Evolutionary conservation across 257 asterid genomes (phyloP).

Genomic region (Capsicum rhomboideum): DNA sequence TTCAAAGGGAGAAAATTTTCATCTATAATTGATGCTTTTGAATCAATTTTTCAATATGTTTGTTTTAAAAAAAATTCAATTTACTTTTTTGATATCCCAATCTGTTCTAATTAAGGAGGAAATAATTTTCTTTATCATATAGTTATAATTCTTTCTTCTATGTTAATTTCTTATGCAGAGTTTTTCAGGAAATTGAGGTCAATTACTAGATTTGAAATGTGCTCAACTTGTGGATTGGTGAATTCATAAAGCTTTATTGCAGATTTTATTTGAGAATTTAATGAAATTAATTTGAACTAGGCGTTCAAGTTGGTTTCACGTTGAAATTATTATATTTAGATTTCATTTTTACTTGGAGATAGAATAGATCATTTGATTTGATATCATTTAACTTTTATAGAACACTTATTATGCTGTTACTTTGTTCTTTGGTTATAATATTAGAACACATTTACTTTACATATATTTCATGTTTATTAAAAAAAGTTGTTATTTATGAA

Average conservation of each 20-base stretch:
- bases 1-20: too few species aligned
- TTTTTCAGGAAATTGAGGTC: neutral
- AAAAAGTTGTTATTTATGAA: too few species aligned
- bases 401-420: neutral
- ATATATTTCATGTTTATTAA: neutral
- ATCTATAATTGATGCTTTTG: too few species aligned
- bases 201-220: neutral
- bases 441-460: neutral
- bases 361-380: neutral
- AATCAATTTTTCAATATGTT: too few species aligned
- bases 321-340: neutral
- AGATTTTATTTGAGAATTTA: neutral
- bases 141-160: neutral
- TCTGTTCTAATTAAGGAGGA: neutral
- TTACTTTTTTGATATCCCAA: neutral
- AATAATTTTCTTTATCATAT: too few species aligned
- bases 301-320: neutral
- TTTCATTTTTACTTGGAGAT: neutral
- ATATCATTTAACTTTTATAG: neutral
- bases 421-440: neutral
- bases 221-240: neutral
- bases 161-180: neutral
- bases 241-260: neutral
- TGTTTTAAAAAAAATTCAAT: too few species aligned
- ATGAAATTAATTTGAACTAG: neutral